Conservation (phyloP, 1,139 yeast genomes). For the Hansenula lynferdii region DNA sequence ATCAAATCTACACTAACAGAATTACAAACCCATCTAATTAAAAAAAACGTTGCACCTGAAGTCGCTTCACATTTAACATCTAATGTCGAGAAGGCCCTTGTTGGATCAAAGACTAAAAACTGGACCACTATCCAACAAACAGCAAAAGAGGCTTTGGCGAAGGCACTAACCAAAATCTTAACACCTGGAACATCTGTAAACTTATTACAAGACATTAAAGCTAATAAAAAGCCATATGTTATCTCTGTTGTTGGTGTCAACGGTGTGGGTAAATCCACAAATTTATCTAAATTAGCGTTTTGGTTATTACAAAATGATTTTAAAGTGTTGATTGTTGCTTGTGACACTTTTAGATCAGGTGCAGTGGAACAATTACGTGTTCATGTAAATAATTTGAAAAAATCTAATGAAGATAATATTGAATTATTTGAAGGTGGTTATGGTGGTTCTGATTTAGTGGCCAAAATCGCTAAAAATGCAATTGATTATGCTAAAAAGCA, state of each 20-base stretch:
- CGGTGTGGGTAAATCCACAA: conserved; percentile 97
- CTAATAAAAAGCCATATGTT: conserved; percentile 66
- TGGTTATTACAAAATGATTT: conserved; percentile 91
- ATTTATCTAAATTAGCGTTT: conserved; percentile 87
- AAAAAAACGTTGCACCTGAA: conserved; percentile 47
- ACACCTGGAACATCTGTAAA: conserved; percentile 94
- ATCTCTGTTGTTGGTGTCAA: conserved; percentile 97
- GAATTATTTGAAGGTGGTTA: conserved; percentile 93
- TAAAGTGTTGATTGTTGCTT: conserved; percentile 87
- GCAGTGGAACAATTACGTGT: conserved; percentile 96
- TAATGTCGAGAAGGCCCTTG: conserved; percentile 53
- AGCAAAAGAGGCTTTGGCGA: conserved; percentile 63
- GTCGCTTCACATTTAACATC: conserved; percentile 56
- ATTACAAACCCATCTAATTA: conserved; percentile 45
- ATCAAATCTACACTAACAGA: conserved; percentile 48
- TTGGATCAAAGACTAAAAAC: conserved; percentile 61
- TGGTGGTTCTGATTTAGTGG: conserved; percentile 92
- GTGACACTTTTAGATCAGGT: conserved; percentile 97
- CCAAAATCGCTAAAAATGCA: conserved; percentile 92
- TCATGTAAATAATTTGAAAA: conserved; percentile 80
- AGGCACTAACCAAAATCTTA: conserved; percentile 72
- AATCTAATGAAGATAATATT: conserved; percentile 57
- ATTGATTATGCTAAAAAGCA: conserved; percentile 66
- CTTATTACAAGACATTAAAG: conserved; percentile 75
- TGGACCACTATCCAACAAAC: conserved; percentile 62